Conservation (phyloP, 306 rosid species). For the Calophaca sinica region DNA sequence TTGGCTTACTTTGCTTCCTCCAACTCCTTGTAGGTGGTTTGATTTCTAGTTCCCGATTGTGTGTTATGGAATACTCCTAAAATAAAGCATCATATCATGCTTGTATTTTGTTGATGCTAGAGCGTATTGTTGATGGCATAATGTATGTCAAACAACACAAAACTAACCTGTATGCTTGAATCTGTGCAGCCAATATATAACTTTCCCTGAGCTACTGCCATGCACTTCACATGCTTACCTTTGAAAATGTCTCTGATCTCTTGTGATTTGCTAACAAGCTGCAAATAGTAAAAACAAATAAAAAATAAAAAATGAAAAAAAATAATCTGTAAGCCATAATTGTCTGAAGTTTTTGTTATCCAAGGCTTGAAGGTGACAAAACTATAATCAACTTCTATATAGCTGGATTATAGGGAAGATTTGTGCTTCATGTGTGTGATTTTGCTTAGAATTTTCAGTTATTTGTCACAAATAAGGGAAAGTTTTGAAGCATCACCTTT, state of each 20-base stretch:
- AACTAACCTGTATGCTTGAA: slow-evolving; percentile 79
- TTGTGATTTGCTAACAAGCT: slow-evolving; percentile 66
- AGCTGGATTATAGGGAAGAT: slow-evolving; percentile 8
- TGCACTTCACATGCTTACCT: slow-evolving; percentile 64
- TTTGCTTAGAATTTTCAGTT: slow-evolving; percentile 33
- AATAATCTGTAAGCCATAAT: neutral
- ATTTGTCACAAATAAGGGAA: slow-evolving; percentile 31
- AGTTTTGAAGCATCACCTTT: slow-evolving; percentile 64
- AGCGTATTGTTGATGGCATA: neutral
- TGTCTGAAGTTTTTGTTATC: neutral
- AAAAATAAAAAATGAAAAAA: neutral
- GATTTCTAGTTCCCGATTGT: slow-evolving; percentile 72
- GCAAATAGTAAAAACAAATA: slow-evolving; percentile 40
- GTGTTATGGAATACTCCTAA: slow-evolving; percentile 67
- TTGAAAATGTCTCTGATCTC: slow-evolving; percentile 53
- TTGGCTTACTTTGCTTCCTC: slow-evolving; percentile 68
- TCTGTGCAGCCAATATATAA: slow-evolving; percentile 75
- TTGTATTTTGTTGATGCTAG: slow-evolving; percentile 19
- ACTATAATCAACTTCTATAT: no score
- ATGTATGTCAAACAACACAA: slow-evolving; percentile 24
- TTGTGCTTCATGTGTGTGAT: neutral
- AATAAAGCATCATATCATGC: slow-evolving; percentile 40
- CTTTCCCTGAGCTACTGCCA: slow-evolving; percentile 65
- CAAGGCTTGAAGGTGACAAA: no score
- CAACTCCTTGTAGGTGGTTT: slow-evolving; percentile 72